Percentiles rank a stretch among this genome's conserved stretches.
These are phyloP conservation scores for Corymbia citriodora DNA, from an alignment of 441 rosid species.

Conservation along the genomic window DNA sequence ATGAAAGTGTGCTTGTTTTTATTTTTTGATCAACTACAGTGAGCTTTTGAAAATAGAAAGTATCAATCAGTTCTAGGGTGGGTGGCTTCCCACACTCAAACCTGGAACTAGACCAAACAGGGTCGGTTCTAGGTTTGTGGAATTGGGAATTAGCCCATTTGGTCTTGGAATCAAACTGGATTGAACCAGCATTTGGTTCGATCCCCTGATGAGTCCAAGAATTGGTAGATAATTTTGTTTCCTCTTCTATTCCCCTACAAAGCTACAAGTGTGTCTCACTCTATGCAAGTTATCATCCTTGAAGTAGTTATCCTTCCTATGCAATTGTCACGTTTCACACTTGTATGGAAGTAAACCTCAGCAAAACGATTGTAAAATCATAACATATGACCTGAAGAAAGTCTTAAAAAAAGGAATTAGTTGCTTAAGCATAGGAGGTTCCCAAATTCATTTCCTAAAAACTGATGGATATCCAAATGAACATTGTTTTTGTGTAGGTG, in stretches of 20 bases:
- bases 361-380: background rate
- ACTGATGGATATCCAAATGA: background rate
- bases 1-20: no score
- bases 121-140: background rate
- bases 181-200: rapidly evolving
- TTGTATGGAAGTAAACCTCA: background rate
- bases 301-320: background rate
- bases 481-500: background rate
- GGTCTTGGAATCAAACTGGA: background rate
- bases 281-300: background rate
- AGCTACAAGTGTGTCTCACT: background rate
- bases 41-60: no score
- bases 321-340: background rate
- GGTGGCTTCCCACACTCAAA: no score
- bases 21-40: no score
- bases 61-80: no score
- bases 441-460: background rate
- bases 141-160: no score
- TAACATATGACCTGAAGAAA: background rate
- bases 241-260: background rate
- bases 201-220: no score
- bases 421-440: background rate
- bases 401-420: background rate
- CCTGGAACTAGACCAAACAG: background rate
- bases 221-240: no score